Percentiles rank a stretch among this genome's conserved stretches.
These are phyloP conservation scores for Clarireedia monteithiana DNA, from an alignment of 2,329 filamentous ascomycete species.

Conservation along the genomic window DNA sequence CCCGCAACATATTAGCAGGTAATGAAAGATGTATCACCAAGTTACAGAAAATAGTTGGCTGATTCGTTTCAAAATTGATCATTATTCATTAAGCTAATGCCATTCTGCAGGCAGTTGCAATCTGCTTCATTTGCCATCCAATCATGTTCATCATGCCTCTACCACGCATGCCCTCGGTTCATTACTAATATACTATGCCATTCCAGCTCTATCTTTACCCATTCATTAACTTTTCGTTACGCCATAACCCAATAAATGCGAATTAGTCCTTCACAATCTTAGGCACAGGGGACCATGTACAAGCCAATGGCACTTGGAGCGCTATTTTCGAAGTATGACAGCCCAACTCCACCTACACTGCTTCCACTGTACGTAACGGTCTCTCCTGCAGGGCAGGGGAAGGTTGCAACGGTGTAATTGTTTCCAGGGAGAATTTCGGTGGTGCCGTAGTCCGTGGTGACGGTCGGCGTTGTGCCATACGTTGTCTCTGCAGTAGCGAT, in stretches of 20 bases:
- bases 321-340: slow-evolving; percentile 59
- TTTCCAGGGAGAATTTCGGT: slow-evolving; percentile 44
- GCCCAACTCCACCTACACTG: slow-evolving; percentile 39
- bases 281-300: slow-evolving; percentile 27
- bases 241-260: not conserved
- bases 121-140: too few species aligned
- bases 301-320: slow-evolving; percentile 40
- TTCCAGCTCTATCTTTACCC: not conserved
- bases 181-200: not conserved
- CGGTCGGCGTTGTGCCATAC: slow-evolving; percentile 43
- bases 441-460: slow-evolving; percentile 36
- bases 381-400: slow-evolving; percentile 46
- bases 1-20: too few species aligned
- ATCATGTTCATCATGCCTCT: too few species aligned
- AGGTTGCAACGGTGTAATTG: slow-evolving; percentile 44
- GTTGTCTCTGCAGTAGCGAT: slow-evolving; percentile 42
- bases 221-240: not conserved
- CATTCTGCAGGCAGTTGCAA: too few species aligned
- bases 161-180: too few species aligned
- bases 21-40: too few species aligned
- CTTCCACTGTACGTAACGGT: slow-evolving; percentile 45
- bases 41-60: too few species aligned
- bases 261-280: not conserved
- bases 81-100: too few species aligned
- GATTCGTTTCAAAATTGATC: too few species aligned